Conservation (phyloP, 2,329 filamentous ascomycete genomes). For the Fusarium sterilihyphosum region DNA sequence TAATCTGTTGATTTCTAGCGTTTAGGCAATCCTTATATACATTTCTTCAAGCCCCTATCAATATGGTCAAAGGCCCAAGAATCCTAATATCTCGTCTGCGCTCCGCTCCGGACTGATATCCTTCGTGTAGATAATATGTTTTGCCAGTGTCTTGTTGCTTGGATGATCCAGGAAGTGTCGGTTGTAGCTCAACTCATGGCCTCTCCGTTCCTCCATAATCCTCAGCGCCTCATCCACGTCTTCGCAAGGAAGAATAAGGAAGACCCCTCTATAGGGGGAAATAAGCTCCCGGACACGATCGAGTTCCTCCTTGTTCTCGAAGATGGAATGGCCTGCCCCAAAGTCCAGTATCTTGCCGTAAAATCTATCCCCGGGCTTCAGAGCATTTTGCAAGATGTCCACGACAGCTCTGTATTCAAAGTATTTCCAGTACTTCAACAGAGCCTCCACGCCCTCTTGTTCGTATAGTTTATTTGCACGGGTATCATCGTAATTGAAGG, state of each 20-base stretch:
- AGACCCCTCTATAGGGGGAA: not conserved
- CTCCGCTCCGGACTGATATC: fast-evolving
- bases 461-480: not conserved
- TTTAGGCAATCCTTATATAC: fast-evolving
- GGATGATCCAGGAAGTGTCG: not conserved
- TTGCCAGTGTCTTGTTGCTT: not conserved
- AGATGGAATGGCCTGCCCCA: not conserved
- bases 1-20: not conserved
- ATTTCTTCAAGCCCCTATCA: fast-evolving
- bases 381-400: not conserved
- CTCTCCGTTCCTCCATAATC: not conserved
- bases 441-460: not conserved
- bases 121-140: not conserved
- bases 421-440: not conserved
- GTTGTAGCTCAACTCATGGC: not conserved
- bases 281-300: fast-evolving
- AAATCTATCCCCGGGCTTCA: not conserved
- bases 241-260: not conserved
- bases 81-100: not conserved
- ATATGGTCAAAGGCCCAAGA: fast-evolving
- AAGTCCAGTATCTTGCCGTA: not conserved
- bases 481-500: fast-evolving
- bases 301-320: not conserved
- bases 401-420: not conserved
- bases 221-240: not conserved